Evolutionary conservation across 352 stramenopile species (phyloP), one percentile per base, ranked within the genome.

Genomic region (Phytophthora pisi): DNA sequence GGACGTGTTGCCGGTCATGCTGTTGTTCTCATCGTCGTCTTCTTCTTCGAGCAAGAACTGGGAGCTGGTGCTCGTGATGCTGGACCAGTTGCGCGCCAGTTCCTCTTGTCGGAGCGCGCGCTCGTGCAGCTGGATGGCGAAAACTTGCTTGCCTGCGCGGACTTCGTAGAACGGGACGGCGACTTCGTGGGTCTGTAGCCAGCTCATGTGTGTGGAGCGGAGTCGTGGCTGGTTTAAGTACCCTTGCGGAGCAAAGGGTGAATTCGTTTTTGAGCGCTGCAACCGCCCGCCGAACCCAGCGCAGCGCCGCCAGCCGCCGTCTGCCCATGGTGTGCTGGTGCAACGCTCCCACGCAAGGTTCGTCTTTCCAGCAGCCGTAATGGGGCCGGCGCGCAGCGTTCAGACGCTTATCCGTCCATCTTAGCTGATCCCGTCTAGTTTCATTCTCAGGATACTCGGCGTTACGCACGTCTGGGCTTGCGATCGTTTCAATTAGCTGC

Each of bases 131-230:
- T 86, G 70, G 26, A 89, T 64, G 20, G 72, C 69, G 26, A 89
- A 89, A 38, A 84, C 66, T 30, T 84, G 70, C 34, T 86, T 84
- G 50, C 78, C 74, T 30, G 64, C 65, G 16, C 63, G 61, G 38
- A 75, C 67, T 58, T 88, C 72, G 50, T 83, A 78, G 59, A 73
- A 73, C 13, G 77, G 77, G 38, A 90, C 67, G 28, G 59, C 30
- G n/a, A 88, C 40, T 51, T 84, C 72, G 66, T 86, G 75, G 23
- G 64, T 67, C 58, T 88, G 79, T 23, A 90, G 31, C 81, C 81
- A 90, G 63, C 79, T 90, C 79, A 88, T 88, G 23, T 51, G 53
- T n/a, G 30, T 34, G 28, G 28, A 8, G 53, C 52, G n/a, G 49
- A 42, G 30, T 59, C 10, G 55, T 52, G 43, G 15, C 31, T 65